phyloP scores from a whole-genome alignment of 2,329 filamentous ascomycete genomes.

The Aciculosporium take region DNA sequence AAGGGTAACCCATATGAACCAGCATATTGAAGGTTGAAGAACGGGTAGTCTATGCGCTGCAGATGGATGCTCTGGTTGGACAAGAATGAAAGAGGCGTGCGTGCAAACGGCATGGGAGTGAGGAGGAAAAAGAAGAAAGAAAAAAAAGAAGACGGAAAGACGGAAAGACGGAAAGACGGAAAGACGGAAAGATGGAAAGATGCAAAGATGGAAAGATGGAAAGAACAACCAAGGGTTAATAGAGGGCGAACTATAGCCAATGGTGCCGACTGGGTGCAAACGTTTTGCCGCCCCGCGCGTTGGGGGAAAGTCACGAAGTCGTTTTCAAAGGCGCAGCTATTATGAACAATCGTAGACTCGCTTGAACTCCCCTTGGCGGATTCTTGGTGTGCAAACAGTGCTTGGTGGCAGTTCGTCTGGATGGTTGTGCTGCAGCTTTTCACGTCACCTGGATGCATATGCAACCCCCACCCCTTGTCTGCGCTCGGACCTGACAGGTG shows the following conservation, averaged over 20 bases:
- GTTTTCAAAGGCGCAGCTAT: neutral
- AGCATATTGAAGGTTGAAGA: constrained; percentile 5
- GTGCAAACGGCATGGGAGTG: neutral
- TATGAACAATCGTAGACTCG: neutral
- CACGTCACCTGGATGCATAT: constrained; percentile 3
- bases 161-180: neutral
- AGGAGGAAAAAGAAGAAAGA: neutral
- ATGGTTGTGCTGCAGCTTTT: neutral
- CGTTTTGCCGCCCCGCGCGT: neutral
- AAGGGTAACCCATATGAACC: constrained; percentile 5
- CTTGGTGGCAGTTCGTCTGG: neutral
- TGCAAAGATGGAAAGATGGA: neutral
- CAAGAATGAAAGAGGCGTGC: neutral
- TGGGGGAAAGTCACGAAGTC: neutral
- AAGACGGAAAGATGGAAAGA: neutral
- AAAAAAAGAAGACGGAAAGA: neutral
- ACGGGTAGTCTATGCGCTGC: neutral
- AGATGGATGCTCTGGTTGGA: neutral
- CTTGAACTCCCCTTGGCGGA: neutral
- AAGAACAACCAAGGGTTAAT: too few species aligned
- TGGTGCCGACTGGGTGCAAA: neutral
- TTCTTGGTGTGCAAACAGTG: neutral
- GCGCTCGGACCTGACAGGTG: constrained; percentile 1
- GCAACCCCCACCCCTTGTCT: neutral
- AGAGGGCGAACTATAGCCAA: neutral